phyloP scores from a whole-genome alignment of 1,284 basidiomycete species.

The Moniliophthora roreri region DNA sequence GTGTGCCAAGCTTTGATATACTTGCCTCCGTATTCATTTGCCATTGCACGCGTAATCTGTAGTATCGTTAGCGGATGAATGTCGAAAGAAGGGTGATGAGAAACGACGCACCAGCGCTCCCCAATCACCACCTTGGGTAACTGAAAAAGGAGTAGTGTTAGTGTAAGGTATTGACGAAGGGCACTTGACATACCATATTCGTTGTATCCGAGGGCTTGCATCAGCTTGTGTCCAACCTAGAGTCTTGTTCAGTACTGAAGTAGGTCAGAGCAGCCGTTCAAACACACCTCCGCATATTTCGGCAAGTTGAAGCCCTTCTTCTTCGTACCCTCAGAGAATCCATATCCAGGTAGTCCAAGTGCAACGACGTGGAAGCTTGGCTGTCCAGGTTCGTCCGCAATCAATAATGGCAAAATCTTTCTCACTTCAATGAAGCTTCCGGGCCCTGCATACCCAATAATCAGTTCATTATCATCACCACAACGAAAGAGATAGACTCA shows the following conservation, averaged over 20 bases:
- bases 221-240: constrained; percentile 44
- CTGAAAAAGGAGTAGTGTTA: constrained; percentile 20
- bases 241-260: not conserved
- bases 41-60: constrained; percentile 32
- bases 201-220: constrained; percentile 44
- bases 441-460: constrained; percentile 57
- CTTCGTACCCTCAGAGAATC: constrained; percentile 45
- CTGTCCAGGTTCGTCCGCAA: constrained; percentile 23
- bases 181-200: constrained; percentile 33
- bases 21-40: constrained; percentile 38
- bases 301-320: constrained; percentile 28
- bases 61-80: not conserved
- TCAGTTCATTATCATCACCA: not conserved
- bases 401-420: constrained; percentile 53
- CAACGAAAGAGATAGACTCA: constrained; percentile 22
- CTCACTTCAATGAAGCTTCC: constrained; percentile 55
- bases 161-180: not conserved
- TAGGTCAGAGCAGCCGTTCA: not conserved
- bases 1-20: constrained; percentile 31
- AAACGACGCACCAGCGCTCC: constrained; percentile 38
- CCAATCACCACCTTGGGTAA: constrained; percentile 49
- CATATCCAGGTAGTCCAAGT: constrained; percentile 48
- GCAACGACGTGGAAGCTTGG: constrained; percentile 51
- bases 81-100: not conserved
- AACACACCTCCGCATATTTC: constrained; percentile 37